A percentile compares a stretch with the other conserved stretches of the same genome.
Conservation (phyloP, 495 filamentous ascomycete species). For the Penicillium riverlandense region DNA sequence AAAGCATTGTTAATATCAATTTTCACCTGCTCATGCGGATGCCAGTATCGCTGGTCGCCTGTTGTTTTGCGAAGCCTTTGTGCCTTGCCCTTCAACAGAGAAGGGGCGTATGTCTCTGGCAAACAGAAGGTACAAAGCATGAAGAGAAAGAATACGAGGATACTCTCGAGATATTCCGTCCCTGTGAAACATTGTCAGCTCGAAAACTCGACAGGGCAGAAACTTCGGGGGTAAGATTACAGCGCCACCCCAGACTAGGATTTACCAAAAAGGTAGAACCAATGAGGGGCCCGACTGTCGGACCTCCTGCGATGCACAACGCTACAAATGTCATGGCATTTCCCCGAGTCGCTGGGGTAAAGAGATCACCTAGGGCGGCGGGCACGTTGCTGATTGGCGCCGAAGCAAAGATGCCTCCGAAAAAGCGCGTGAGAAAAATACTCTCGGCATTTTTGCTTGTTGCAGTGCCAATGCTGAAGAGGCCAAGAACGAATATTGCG, state of each 20-base stretch:
- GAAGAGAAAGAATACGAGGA: conserved; percentile 19
- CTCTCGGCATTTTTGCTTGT: conserved; percentile 24
- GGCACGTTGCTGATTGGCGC: conserved; percentile 38
- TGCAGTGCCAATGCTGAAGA: conserved; percentile 40
- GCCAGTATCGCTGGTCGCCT: conserved; percentile 26
- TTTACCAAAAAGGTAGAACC: conserved; percentile 35
- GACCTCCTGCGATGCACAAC: conserved; percentile 33
- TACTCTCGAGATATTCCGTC: conserved; percentile 31
- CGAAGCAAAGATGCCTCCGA: conserved; percentile 41
- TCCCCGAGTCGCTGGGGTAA: conserved; percentile 20
- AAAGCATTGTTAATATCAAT: conserved; percentile 22
- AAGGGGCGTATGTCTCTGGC: conserved; percentile 24
- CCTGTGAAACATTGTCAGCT: background rate
- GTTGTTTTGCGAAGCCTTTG: conserved; percentile 20
- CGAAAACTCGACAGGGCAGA: background rate
- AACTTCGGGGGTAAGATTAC: conserved; percentile 1
- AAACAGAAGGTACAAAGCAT: conserved; percentile 20
- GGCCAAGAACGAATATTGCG: conserved; percentile 32
- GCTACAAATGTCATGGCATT: conserved; percentile 38
- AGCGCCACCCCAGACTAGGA: conserved; percentile 34
- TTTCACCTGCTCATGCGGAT: conserved; percentile 30
- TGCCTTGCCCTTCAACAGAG: conserved; percentile 26
- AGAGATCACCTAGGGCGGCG: conserved; percentile 46
- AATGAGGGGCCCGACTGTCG: conserved; percentile 38
- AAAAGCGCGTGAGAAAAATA: conserved; percentile 37